These are phyloP conservation scores for Xylaria hypoxylon DNA, from an alignment of 2,329 filamentous ascomycete genomes.

Conservation along the genomic window DNA sequence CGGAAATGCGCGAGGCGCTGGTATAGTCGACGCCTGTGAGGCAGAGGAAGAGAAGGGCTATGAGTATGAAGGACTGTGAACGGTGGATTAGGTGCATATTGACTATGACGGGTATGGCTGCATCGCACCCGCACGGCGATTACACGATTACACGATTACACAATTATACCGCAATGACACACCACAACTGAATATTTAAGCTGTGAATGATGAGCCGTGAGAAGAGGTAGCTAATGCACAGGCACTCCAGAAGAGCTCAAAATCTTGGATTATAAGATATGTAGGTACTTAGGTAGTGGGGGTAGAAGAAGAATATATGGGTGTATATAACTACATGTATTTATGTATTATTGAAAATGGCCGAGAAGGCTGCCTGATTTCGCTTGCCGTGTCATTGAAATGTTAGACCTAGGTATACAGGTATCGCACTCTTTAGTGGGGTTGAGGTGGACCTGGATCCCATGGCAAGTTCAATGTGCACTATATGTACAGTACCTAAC, in stretches of 20 bases:
- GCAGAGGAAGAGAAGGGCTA: conserved; percentile 29
- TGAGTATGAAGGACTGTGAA: conserved; percentile 12
- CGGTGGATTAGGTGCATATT: conserved; percentile 32
- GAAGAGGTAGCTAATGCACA: background rate
- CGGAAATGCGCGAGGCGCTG: conserved; percentile 34
- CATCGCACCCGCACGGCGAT: conserved; percentile 26
- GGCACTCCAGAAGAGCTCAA: too few relatives aligned
- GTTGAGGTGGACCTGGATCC: too few relatives aligned
- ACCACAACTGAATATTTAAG: too few relatives aligned
- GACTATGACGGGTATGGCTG: conserved; percentile 2
- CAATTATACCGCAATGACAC: too few relatives aligned
- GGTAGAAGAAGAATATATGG: background rate
- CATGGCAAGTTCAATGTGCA: too few relatives aligned
- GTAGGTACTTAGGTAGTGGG: background rate
- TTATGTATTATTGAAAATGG: background rate
- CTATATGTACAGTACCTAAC: too few relatives aligned
- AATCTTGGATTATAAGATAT: background rate
- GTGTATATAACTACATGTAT: background rate
- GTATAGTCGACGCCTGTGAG: conserved; percentile 13
- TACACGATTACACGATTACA: too few relatives aligned
- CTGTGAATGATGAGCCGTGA: too few relatives aligned
- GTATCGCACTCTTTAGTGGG: background rate
- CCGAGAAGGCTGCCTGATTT: conserved; percentile 3
- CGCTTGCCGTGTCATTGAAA: too few relatives aligned
- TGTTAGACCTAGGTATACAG: background rate